Evolutionary conservation across 768 basidiomycete genomes (phyloP).

Genomic region (Cyclocybe aegerita): DNA sequence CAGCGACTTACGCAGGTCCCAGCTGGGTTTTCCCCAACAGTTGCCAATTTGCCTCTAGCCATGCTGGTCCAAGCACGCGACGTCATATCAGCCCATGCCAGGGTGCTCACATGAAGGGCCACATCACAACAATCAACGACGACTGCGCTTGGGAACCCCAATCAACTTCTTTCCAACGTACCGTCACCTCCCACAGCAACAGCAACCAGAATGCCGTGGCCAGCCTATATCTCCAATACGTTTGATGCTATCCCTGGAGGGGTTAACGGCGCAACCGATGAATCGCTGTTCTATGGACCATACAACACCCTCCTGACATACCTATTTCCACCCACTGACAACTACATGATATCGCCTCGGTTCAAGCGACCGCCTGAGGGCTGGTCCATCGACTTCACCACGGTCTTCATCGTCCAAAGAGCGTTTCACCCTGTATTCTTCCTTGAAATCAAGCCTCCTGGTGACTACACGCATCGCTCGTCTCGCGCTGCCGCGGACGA

Average conservation of each 20-base stretch:
- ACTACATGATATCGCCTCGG: constrained; percentile 17
- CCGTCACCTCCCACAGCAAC: too few species aligned
- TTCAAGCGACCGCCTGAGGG: constrained; percentile 13
- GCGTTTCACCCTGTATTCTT: constrained; percentile 23
- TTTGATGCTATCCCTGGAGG: constrained; percentile 11
- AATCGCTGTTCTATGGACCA: constrained; percentile 20
- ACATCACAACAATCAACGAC: too few species aligned
- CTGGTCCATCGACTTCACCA: constrained; percentile 19
- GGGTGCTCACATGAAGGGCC: too few species aligned
- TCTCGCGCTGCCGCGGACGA: constrained; percentile 21
- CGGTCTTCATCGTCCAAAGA: constrained; percentile 17
- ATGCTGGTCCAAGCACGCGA: too few species aligned
- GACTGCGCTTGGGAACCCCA: too few species aligned
- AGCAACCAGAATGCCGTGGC: constrained; percentile 11
- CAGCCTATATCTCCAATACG: constrained; percentile 3
- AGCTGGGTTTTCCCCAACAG: neutral
- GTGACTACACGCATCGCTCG: constrained; percentile 7
- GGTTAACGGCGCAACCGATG: constrained; percentile 13
- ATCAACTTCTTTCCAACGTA: too few species aligned
- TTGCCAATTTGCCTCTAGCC: neutral
- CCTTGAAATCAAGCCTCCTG: constrained; percentile 23
- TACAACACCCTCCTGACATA: constrained; percentile 19
- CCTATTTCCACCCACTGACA: constrained; percentile 17
- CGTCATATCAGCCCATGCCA: too few species aligned
- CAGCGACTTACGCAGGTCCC: too few species aligned